A percentile compares a stretch with the other conserved stretches of the same genome.
Evolutionary conservation across 2,329 filamentous ascomycete species (phyloP).

Genomic region (Neonectria hederae): DNA sequence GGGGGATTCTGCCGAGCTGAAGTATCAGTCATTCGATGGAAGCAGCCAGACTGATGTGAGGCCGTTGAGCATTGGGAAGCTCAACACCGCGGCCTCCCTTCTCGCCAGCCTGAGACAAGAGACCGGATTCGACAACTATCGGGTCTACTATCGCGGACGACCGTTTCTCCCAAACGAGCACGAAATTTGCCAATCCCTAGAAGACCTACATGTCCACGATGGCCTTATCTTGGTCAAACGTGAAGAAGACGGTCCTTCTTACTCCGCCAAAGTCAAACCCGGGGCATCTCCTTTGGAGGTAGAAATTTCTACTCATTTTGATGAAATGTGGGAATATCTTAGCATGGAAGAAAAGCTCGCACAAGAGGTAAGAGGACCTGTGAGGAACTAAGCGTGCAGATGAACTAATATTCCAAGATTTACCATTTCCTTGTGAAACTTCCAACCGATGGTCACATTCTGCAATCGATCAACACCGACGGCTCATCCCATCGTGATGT

Average conservation of each 20-base stretch:
- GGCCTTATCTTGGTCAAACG: constrained; percentile 74
- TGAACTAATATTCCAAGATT: constrained; percentile 57
- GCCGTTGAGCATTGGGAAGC: constrained; percentile 71
- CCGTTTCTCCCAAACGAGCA: constrained; percentile 69
- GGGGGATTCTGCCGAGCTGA: constrained; percentile 73
- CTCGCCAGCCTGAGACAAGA: constrained; percentile 71
- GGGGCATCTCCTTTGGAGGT: constrained; percentile 74
- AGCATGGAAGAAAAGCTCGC: constrained; percentile 76
- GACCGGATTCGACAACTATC: constrained; percentile 81
- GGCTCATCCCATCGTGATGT: constrained; percentile 65
- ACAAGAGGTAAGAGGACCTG: constrained; percentile 62
- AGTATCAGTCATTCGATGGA: constrained; percentile 78
- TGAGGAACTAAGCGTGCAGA: not conserved
- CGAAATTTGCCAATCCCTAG: constrained; percentile 69
- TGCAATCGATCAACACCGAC: constrained; percentile 66
- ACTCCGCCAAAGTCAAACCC: constrained; percentile 56
- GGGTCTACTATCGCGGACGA: constrained; percentile 75
- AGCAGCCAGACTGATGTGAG: constrained; percentile 67
- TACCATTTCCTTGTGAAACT: constrained; percentile 76
- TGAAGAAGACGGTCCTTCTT: constrained; percentile 57
- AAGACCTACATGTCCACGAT: constrained; percentile 72
- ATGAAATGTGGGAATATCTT: constrained; percentile 83
- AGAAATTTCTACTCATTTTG: constrained; percentile 83
- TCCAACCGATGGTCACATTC: constrained; percentile 71
- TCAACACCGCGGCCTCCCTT: constrained; percentile 76